Evolutionary conservation across 2,329 filamentous ascomycete species (phyloP).

Genomic region (Chaetothyriales sp.): DNA sequence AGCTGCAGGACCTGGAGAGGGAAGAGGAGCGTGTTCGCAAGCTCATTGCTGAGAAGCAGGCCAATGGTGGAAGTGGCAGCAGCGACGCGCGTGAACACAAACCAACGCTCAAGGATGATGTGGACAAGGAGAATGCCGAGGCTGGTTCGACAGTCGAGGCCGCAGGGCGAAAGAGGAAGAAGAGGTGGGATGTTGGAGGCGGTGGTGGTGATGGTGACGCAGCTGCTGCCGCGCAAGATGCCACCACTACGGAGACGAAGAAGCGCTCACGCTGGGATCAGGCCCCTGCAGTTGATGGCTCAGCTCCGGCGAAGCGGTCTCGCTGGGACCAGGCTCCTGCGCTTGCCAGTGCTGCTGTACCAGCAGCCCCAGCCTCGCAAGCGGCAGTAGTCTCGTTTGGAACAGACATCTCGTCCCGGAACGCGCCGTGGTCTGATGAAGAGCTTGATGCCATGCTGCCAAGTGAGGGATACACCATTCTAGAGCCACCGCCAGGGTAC

Average conservation of each 20-base stretch:
- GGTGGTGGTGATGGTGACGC: slow-evolving; percentile 37
- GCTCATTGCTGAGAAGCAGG: slow-evolving; percentile 62
- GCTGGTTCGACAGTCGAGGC: slow-evolving; percentile 50
- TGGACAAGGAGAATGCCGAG: slow-evolving; percentile 58
- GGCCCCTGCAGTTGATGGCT: slow-evolving; percentile 46
- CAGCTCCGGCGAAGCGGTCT: slow-evolving; percentile 58
- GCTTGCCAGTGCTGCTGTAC: slow-evolving; percentile 56
- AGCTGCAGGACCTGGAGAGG: slow-evolving; percentile 72
- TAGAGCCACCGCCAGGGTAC: slow-evolving; percentile 83
- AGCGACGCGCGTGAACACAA: slow-evolving; percentile 39
- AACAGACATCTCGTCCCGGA: slow-evolving; percentile 63
- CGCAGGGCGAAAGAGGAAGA: slow-evolving; percentile 67
- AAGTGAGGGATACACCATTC: slow-evolving; percentile 78
- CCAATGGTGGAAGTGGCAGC: slow-evolving; percentile 27
- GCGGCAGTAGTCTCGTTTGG: slow-evolving; percentile 49
- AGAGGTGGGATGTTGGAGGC: slow-evolving; percentile 79
- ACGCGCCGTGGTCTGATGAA: slow-evolving; percentile 63
- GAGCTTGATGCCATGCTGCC: slow-evolving; percentile 86
- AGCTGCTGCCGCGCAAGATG: slow-evolving; percentile 35
- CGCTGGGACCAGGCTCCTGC: slow-evolving; percentile 84
- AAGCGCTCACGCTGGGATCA: slow-evolving; percentile 85
- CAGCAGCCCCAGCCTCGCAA: slow-evolving; percentile 51
- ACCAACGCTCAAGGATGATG: slow-evolving; percentile 52
- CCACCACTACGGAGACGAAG: slow-evolving; percentile 35
- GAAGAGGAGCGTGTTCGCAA: slow-evolving; percentile 79